These are phyloP conservation scores for Huntiella decipiens DNA, from an alignment of 2,329 filamentous ascomycete species.

Conservation along the genomic window DNA sequence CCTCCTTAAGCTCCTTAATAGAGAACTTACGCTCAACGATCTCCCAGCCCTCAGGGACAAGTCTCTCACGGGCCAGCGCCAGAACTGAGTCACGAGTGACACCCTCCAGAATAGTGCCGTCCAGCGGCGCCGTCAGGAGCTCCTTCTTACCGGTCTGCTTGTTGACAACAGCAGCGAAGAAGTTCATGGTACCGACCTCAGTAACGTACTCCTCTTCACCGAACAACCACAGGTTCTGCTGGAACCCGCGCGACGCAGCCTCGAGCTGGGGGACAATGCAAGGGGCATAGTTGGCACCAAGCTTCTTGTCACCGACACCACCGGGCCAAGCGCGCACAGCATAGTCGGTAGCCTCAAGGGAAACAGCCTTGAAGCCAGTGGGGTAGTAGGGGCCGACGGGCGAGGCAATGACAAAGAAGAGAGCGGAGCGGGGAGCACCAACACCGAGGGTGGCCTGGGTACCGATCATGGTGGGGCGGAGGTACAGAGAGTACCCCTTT, in stretches of 20 bases:
- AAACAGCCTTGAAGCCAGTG: conserved; percentile 93
- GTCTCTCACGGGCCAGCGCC: conserved; percentile 63
- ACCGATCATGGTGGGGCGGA: conserved; percentile 91
- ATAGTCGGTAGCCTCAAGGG: conserved; percentile 88
- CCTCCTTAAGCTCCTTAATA: conserved; percentile 70
- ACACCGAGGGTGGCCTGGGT: conserved; percentile 90
- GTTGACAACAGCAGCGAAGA: conserved; percentile 74
- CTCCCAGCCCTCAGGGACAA: conserved; percentile 73
- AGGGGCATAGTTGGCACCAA: conserved; percentile 97
- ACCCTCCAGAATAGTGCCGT: conserved; percentile 90
- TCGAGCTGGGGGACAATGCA: conserved; percentile 93
- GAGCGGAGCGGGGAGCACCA: conserved; percentile 72
- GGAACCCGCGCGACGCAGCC: conserved; percentile 77
- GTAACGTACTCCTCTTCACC: conserved; percentile 90
- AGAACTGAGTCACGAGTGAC: conserved; percentile 87
- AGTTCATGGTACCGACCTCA: conserved; percentile 97
- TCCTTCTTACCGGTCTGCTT: conserved; percentile 80
- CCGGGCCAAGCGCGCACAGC: conserved; percentile 95
- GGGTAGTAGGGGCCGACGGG: conserved; percentile 97
- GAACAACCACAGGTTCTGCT: conserved; percentile 97
- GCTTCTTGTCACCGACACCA: conserved; percentile 93
- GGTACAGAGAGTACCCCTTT: conserved; percentile 84
- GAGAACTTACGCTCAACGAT: conserved; percentile 79
- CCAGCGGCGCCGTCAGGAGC: conserved; percentile 82
- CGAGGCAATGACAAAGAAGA: conserved; percentile 88